phyloP scores from a whole-genome alignment of 176 grass and related monocot genomes.

The Cymbopogon citratus region DNA sequence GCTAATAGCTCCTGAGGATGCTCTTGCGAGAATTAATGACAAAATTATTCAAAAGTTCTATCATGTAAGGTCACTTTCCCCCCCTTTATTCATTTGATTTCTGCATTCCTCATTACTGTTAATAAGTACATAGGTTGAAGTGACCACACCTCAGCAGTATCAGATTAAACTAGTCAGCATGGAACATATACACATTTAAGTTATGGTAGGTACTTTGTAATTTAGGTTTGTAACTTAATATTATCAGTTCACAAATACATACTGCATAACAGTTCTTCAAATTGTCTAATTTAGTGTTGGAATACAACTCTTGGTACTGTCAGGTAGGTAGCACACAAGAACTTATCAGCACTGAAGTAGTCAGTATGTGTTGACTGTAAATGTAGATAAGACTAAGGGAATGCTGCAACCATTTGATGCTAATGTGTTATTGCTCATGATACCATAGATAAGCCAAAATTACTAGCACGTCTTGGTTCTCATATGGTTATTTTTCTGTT shows the following conservation, averaged over 20 bases:
- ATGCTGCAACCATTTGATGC: background rate
- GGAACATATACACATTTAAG: background rate
- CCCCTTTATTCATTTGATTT: background rate
- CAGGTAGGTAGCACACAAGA: background rate
- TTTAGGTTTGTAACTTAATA: background rate
- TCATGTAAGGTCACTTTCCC: slow-evolving; percentile 33
- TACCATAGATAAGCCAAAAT: background rate
- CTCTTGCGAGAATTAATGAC: slow-evolving; percentile 34
- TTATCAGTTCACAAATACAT: background rate
- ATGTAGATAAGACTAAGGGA: background rate
- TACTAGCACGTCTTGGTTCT: background rate
- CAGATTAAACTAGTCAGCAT: background rate
- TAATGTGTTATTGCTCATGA: too few species aligned
- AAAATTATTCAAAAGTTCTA: slow-evolving; percentile 62
- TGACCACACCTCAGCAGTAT: background rate
- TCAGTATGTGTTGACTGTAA: background rate
- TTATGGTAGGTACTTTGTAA: background rate
- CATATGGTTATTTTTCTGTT: background rate
- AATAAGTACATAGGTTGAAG: background rate
- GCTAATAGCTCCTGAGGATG: slow-evolving; percentile 45
- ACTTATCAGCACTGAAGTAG: background rate
- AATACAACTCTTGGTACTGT: background rate
- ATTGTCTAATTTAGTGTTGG: background rate
- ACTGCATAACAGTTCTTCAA: background rate
- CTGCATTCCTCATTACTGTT: slow-evolving; percentile 3